These are phyloP conservation scores for Santalum album DNA, from an alignment of 164 flowering plant species.

Conservation along the genomic window DNA sequence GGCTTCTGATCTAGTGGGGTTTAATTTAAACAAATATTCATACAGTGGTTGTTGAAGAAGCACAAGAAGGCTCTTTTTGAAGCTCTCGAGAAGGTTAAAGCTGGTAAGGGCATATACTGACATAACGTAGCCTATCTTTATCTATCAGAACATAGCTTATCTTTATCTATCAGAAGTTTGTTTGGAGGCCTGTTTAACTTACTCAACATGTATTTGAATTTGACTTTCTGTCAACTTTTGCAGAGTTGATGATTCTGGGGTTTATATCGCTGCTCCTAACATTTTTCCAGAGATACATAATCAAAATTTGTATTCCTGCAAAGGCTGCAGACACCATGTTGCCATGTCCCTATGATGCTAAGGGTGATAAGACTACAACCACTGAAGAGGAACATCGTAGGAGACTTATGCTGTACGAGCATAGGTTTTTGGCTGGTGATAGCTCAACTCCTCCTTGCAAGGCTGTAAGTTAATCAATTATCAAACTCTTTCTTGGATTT, in stretches of 20 bases:
- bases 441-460: conserved; percentile 15
- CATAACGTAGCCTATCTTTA: too few species aligned
- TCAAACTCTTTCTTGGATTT: not conserved
- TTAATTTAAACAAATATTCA: not conserved
- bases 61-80: conserved; percentile 69
- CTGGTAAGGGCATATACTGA: conserved; percentile 39
- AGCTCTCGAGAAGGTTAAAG: conserved; percentile 88
- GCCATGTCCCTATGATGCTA: conserved; percentile 28
- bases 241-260: conserved; percentile 76
- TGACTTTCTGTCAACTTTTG: conserved; percentile 8
- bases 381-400: conserved; percentile 25
- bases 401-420: conserved; percentile 34
- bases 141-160: too few species aligned
- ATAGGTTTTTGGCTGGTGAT: conserved; percentile 27
- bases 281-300: conserved; percentile 46
- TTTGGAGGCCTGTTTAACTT: too few species aligned
- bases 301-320: conserved; percentile 40
- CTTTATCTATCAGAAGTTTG: too few species aligned
- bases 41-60: conserved; percentile 62
- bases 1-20: not conserved
- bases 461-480: conserved; percentile 11
- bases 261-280: conserved; percentile 60
- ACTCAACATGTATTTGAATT: not conserved
- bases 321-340: conserved; percentile 38
- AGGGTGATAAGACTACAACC: not conserved